Conservation (phyloP, 192 early-diverging fungal genomes). For the Backusella sp. region DNA sequence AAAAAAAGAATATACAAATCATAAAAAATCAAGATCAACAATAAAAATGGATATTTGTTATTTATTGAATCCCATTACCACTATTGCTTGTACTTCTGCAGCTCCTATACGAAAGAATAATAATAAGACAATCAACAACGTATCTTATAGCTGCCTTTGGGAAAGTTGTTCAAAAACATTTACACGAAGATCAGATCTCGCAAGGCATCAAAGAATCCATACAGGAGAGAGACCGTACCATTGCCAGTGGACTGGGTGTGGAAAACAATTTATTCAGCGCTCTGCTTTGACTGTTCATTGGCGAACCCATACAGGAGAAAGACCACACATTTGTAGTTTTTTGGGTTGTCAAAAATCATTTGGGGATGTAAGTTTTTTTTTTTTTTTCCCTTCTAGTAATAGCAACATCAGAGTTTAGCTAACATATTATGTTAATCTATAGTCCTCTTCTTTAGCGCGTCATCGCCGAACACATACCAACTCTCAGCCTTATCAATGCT, state of each 20-base stretch:
- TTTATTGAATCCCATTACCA: background rate
- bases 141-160: slow-evolving; percentile 53
- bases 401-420: background rate
- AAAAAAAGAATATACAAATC: background rate
- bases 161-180: slow-evolving; percentile 63
- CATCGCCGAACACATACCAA: slow-evolving; percentile 14
- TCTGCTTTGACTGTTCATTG: slow-evolving; percentile 76
- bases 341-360: slow-evolving; percentile 47
- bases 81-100: background rate
- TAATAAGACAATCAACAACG: background rate
- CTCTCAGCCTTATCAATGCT: slow-evolving; percentile 26
- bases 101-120: background rate
- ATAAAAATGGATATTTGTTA: background rate
- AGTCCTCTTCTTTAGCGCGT: background rate
- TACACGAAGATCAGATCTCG: slow-evolving; percentile 67
- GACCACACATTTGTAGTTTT: slow-evolving; percentile 65
- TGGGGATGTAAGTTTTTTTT: background rate
- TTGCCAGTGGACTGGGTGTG: slow-evolving; percentile 61
- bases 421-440: background rate
- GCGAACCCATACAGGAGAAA: slow-evolving; percentile 70
- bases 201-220: slow-evolving; percentile 71
- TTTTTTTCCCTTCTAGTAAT: background rate
- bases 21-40: background rate
- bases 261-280: slow-evolving; percentile 66
- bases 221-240: slow-evolving; percentile 70